Evolutionary conservation across 768 basidiomycete genomes (phyloP), one percentile per base, ranked within the genome.

Genomic region (Phylloporus sp.): DNA sequence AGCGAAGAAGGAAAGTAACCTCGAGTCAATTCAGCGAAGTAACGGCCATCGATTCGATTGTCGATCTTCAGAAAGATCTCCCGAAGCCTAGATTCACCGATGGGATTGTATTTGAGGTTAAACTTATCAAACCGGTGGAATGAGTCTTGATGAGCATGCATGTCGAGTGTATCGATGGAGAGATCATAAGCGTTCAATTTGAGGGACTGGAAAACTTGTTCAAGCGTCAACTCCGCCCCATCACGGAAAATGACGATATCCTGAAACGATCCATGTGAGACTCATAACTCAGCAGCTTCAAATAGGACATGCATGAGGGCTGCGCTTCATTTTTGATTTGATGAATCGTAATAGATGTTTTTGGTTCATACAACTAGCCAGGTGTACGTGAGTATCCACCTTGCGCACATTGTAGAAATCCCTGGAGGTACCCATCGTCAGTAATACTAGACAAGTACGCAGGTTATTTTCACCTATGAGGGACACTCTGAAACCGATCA

Each of bases 81-180:
- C 41, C 97, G 77, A 55, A 99, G 72, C 28, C 97, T 76, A 5
- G 91, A 94, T 71, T 97, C 95, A 51, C 97, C 97, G 53, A 94
- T 92, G 0, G 94, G 95, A 61, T 97, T 97, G 68, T 98, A 97
- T 70, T 97, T 93, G 38, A 97, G 74, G 61, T 98, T 98, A 74
- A 98, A 98, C 65, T 95, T 93, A 73, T 97, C 97, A 64, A 97
- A 98, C 13, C 97, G 88, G 68, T 99, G 95, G 78, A 99, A 98
- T 2, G 94, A 91, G 63, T 97, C 95, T 57, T 91, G 88, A 68
- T 99, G 95, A 0, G 95, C 97, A 57, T 98, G 97, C 97, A 99
- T 99, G 65, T 99, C 97, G 35, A 99, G 80, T 4, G 97, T 99
- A 65, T 99, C 97, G 65, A 99, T 98, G 11, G 94, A 97, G 29